Conservation (phyloP, 2,329 filamentous ascomycete species). For the Clarireedia paspali region DNA sequence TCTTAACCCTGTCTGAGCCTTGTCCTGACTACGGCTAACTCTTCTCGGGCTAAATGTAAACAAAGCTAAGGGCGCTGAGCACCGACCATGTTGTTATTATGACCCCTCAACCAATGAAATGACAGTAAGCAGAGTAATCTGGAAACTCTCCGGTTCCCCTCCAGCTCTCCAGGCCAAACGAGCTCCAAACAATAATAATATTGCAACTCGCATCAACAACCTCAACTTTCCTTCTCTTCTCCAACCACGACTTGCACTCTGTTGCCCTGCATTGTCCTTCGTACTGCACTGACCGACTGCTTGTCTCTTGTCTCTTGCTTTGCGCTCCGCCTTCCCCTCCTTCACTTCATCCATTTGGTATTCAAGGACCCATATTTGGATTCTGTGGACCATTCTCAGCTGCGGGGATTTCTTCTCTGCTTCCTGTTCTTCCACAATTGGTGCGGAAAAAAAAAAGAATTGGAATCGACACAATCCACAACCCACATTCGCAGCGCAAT, state of each 20-base stretch:
- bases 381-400: too few relatives aligned
- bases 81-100: conserved; percentile 5
- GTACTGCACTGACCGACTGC: too few relatives aligned
- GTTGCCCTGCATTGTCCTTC: conserved; percentile 1
- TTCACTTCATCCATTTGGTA: too few relatives aligned
- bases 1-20: background rate
- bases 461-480: too few relatives aligned
- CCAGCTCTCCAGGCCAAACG: background rate
- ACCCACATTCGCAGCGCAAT: too few relatives aligned
- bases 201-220: conserved; percentile 10
- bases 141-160: background rate
- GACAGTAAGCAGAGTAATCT: background rate
- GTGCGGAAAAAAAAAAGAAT: background rate
- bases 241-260: conserved; percentile 5
- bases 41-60: background rate
- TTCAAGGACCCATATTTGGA: too few relatives aligned
- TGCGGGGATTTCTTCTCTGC: too few relatives aligned
- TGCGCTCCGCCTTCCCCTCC: too few relatives aligned
- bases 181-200: background rate
- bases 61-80: background rate
- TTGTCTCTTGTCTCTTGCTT: too few relatives aligned
- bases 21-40: background rate
- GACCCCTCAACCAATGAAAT: background rate
- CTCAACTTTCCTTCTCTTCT: conserved; percentile 11
- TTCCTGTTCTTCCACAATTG: background rate